phyloP scores from a whole-genome alignment of 805 yeast species.

The Saturnispora mendoncae region DNA sequence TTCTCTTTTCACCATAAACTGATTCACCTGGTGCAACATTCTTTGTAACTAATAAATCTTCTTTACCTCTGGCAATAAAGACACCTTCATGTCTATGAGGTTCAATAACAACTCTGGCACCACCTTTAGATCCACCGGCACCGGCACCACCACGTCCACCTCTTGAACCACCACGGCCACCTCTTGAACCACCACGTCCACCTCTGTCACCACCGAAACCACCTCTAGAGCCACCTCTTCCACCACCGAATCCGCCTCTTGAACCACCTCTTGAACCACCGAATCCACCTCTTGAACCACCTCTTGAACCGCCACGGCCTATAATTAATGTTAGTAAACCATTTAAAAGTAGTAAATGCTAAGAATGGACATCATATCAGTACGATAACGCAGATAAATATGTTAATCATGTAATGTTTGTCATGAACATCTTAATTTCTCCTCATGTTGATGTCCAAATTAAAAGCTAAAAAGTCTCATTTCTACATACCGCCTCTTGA shows the following conservation, averaged over 20 bases:
- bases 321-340: slow-evolving; percentile 4
- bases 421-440: not conserved
- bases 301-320: slow-evolving; percentile 31
- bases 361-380: no score
- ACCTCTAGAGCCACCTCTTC: slow-evolving; percentile 39
- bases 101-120: slow-evolving; percentile 94
- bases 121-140: slow-evolving; percentile 77
- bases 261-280: slow-evolving; percentile 31
- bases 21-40: slow-evolving; percentile 97
- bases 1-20: slow-evolving; percentile 97
- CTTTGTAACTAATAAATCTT: slow-evolving; percentile 94
- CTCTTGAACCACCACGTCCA: slow-evolving; percentile 41
- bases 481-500: slow-evolving; percentile 33
- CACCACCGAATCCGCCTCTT: slow-evolving; percentile 45
- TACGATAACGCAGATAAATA: slow-evolving; percentile 11
- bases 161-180: slow-evolving; percentile 50
- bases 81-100: slow-evolving; percentile 99
- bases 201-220: slow-evolving; percentile 42
- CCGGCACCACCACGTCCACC: slow-evolving; percentile 61
- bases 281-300: slow-evolving; percentile 31
- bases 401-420: not conserved
- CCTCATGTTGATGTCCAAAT: no score
- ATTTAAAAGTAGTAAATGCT: not conserved
- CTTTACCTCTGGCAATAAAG: slow-evolving; percentile 98
- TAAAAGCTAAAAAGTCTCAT: no score